These are phyloP conservation scores for Debaryomyces psychrophilus DNA, from an alignment of 1,139 yeast species.

Conservation along the genomic window DNA sequence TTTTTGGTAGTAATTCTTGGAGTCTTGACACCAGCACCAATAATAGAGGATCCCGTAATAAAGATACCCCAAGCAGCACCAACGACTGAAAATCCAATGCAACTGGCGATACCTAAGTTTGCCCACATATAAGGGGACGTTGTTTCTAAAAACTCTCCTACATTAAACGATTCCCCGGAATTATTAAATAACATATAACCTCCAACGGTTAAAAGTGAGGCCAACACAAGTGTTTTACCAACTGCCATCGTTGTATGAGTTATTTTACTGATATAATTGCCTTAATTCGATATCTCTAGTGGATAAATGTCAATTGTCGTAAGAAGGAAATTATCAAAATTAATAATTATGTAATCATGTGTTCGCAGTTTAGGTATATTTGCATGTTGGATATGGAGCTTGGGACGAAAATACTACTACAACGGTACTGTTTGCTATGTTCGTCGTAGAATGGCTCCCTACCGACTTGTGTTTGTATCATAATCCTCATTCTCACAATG, in stretches of 20 bases:
- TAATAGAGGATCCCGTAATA: constrained; percentile 89
- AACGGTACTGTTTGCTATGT: too few species aligned
- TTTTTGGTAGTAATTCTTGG: constrained; percentile 98
- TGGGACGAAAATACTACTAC: background rate
- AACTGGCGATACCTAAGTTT: constrained; percentile 82
- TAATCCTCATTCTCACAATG: too few species aligned
- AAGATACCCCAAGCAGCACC: constrained; percentile 99
- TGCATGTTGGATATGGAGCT: background rate
- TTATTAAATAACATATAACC: constrained; percentile 86
- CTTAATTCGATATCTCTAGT: background rate
- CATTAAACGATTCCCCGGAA: constrained; percentile 85
- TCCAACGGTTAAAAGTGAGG: constrained; percentile 43
- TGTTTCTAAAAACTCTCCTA: constrained; percentile 81
- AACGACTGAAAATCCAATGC: constrained; percentile 92
- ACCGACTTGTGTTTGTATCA: too few species aligned
- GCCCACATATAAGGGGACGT: constrained; percentile 99
- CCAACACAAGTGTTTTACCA: constrained; percentile 27
- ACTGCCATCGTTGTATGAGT: constrained; percentile 20
- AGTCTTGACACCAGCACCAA: constrained; percentile 98
- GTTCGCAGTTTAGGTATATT: background rate
- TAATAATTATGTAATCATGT: background rate
- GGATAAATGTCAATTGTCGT: background rate
- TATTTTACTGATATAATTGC: background rate
- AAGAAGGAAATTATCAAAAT: background rate
- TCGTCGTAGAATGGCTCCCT: too few species aligned